Evolutionary conservation across 192 early-diverging fungal genomes (phyloP), one percentile per base, ranked within the genome.

Genomic region (Coemansia sp.): DNA sequence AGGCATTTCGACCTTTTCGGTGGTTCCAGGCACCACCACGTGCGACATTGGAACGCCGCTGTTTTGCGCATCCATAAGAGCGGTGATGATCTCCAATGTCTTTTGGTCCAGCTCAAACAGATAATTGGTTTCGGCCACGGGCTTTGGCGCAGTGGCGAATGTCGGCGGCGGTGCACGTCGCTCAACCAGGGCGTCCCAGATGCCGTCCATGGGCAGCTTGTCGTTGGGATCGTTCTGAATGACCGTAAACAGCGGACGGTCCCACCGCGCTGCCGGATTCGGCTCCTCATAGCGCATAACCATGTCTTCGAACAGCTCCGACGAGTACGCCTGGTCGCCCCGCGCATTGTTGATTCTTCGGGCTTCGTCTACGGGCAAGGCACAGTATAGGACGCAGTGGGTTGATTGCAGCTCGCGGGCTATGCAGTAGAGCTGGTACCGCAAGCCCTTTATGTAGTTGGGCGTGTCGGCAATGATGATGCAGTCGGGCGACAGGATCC

Each of bases 371-470:
- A 71, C 57, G 5, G 87, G 76, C 20, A 80, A 75, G 14, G 83
- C 90, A 51, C 84, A 82, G 54, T 91, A 78, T n/a, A 89, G 82
- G 12, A 90, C 83, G 53, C 93, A 96, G 38, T 90, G 87, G 6
- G 96, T 89, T 0, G 94, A 96, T 43, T 87, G 83, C 28, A 93
- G 80, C 38, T 87, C 88, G 17, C 91, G 83, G 0, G 91, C 86
- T 12, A 94, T 77, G 62, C 93, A 93, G 74, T 93, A 94, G 17
- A 98, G 82, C 71, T 98, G 94, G 77, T 98, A 99, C 56, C 97
- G 82, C 63, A 93, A 93, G 5, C 97, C 96, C 80, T 99, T 99
- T 70, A 99, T 98, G 76, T 98, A 97, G 71, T 99, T 99, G 62
- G 96, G 66, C n/a, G 82, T 80, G 60, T 99, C 97, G 6, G 84